These are phyloP conservation scores for Pestalotiopsis sp. DNA, from an alignment of 2,329 filamentous ascomycete species.

Conservation along the genomic window DNA sequence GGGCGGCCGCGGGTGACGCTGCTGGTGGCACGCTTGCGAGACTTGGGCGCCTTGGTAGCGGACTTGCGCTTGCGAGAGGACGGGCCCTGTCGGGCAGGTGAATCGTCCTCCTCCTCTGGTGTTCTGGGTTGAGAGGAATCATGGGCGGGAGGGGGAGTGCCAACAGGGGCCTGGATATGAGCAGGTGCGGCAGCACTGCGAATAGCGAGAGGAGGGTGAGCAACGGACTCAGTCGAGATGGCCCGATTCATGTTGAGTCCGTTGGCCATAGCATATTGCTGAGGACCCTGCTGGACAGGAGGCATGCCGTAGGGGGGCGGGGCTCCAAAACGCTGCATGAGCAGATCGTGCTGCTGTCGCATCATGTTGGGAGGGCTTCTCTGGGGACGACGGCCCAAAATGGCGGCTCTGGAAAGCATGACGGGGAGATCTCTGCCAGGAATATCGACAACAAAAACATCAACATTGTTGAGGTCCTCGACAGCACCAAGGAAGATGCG, in stretches of 20 bases:
- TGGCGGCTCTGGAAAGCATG: background rate
- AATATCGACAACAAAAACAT: background rate
- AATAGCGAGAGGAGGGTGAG: no score
- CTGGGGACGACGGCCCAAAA: background rate
- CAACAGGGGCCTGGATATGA: background rate
- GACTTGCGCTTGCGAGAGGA: conserved; percentile 10
- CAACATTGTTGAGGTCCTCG: background rate
- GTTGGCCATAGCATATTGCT: background rate
- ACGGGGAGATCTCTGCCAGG: background rate
- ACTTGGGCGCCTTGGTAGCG: background rate
- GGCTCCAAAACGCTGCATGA: background rate
- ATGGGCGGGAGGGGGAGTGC: no score
- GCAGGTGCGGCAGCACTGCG: no score
- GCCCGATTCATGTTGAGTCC: background rate
- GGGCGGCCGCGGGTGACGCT: background rate
- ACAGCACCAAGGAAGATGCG: conserved; percentile 6
- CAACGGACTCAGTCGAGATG: background rate
- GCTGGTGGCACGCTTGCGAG: background rate
- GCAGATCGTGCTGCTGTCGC: background rate
- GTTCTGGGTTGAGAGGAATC: background rate
- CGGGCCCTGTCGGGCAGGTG: background rate
- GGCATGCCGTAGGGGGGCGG: background rate
- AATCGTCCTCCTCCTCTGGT: background rate
- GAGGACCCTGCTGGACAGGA: no score
- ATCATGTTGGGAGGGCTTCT: background rate